Percentiles rank a stretch among this genome's conserved stretches.
Conservation (phyloP, 2,329 filamentous ascomycete species). For the Penicillium nordicum region DNA sequence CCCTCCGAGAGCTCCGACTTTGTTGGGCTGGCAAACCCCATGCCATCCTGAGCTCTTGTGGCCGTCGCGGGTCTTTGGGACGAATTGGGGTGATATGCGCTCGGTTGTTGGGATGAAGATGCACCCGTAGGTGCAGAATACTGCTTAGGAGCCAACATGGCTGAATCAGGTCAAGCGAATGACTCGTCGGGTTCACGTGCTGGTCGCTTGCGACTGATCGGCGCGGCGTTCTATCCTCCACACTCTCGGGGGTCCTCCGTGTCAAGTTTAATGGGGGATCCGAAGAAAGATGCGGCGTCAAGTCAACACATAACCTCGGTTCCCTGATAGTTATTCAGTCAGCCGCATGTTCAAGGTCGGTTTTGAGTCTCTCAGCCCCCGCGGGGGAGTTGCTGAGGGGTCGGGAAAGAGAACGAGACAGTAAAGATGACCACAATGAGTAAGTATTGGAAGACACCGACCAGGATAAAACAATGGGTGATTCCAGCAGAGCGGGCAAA, state of each 20-base stretch:
- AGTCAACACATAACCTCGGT: conserved; percentile 20
- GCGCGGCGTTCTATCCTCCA: conserved; percentile 10
- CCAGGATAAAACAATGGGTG: conserved; percentile 4
- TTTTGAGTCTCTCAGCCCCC: conserved; percentile 1
- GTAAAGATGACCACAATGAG: not conserved
- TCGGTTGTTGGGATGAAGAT: conserved; percentile 34
- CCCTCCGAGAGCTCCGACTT: conserved; percentile 87
- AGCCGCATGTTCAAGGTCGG: conserved; percentile 4
- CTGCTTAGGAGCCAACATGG: conserved; percentile 45
- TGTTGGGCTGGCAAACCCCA: conserved; percentile 71
- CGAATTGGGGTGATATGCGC: conserved; percentile 30
- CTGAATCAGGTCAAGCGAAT: conserved; percentile 3
- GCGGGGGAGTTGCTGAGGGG: conserved; percentile 3
- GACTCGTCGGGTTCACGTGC: not conserved
- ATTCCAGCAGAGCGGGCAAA: conserved; percentile 4
- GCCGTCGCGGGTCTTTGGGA: conserved; percentile 30
- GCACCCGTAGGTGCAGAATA: conserved; percentile 35
- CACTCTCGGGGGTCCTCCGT: conserved; percentile 7
- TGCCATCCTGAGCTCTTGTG: conserved; percentile 33
- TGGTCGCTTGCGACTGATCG: conserved; percentile 1
- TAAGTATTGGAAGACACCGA: not conserved
- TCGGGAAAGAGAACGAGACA: not conserved
- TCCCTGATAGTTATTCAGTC: conserved; percentile 2
- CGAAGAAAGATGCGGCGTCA: conserved; percentile 3
- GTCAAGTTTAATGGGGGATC: conserved; percentile 7